Evolutionary conservation across 495 filamentous ascomycete species (phyloP).

Genomic region (Annulohypoxylon bovei): DNA sequence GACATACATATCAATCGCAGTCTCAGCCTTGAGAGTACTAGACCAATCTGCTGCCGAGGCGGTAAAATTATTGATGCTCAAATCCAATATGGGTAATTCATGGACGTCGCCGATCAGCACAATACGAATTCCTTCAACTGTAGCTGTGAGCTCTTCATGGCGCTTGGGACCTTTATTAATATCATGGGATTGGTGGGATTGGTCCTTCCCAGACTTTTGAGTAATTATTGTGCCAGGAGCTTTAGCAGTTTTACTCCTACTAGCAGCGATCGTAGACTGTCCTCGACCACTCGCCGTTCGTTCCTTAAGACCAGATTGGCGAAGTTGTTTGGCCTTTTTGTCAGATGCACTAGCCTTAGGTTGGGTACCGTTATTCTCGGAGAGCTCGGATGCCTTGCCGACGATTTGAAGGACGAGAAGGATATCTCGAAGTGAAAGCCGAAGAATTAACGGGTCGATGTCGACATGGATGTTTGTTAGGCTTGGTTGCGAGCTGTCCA

Average conservation of each 20-base stretch:
- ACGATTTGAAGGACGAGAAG: constrained; percentile 92
- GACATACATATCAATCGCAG: constrained; percentile 88
- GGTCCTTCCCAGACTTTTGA: constrained; percentile 29
- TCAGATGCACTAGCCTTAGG: constrained; percentile 50
- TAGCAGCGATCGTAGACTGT: constrained; percentile 66
- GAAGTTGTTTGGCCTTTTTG: constrained; percentile 73
- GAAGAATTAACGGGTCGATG: constrained; percentile 90
- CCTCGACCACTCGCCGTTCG: constrained; percentile 72
- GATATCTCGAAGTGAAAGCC: constrained; percentile 93
- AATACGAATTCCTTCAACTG: constrained; percentile 87
- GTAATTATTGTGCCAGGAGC: constrained; percentile 27
- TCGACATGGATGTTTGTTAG: constrained; percentile 85
- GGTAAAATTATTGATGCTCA: constrained; percentile 91
- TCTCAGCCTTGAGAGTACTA: constrained; percentile 83
- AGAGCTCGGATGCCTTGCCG: constrained; percentile 90
- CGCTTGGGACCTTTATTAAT: constrained; percentile 45
- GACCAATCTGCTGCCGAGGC: constrained; percentile 91
- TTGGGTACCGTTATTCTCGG: constrained; percentile 62
- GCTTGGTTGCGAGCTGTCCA: constrained; percentile 79
- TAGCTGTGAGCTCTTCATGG: constrained; percentile 85
- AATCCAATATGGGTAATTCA: constrained; percentile 91
- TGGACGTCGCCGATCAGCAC: constrained; percentile 96
- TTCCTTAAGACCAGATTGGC: constrained; percentile 63
- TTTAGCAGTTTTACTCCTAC: constrained; percentile 39
- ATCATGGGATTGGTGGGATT: constrained; percentile 47